These are phyloP conservation scores for Talaromyces stipitatus DNA, from an alignment of 495 filamentous ascomycete species.

Conservation along the genomic window DNA sequence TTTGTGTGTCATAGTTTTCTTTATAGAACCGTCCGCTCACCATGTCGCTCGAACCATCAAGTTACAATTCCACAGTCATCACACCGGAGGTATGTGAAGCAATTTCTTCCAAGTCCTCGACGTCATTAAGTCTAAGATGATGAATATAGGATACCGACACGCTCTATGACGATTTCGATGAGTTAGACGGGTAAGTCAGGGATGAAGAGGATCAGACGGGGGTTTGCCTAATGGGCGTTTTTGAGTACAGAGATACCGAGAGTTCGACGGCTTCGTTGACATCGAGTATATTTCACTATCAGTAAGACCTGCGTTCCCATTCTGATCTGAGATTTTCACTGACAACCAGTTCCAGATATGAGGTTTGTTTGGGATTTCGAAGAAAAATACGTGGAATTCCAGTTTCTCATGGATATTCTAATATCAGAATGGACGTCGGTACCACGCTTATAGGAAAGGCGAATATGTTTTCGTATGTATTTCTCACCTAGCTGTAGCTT, in stretches of 20 bases:
- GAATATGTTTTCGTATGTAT: slow-evolving; percentile 23
- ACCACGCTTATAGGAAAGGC: slow-evolving; percentile 24
- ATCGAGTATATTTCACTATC: slow-evolving; percentile 34
- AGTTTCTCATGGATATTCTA: slow-evolving; percentile 23
- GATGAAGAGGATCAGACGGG: background rate
- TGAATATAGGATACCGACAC: too few species aligned
- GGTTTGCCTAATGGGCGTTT: background rate
- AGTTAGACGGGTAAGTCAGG: background rate
- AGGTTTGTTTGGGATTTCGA: slow-evolving; percentile 14
- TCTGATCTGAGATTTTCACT: background rate
- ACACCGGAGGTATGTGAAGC: too few species aligned
- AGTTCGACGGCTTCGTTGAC: slow-evolving; percentile 14
- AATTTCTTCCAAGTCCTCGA: background rate
- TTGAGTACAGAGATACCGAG: background rate
- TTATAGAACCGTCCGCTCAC: too few species aligned
- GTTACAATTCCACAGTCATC: too few species aligned
- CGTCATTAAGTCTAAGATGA: too few species aligned
- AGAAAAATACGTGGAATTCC: slow-evolving; percentile 22
- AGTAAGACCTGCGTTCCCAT: slow-evolving; percentile 21
- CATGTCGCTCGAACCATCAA: too few species aligned
- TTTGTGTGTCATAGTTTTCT: too few species aligned
- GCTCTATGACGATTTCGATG: background rate
- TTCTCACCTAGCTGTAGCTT: background rate
- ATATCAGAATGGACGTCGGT: slow-evolving; percentile 30
- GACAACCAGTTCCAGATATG: slow-evolving; percentile 1